Evolutionary conservation across 352 stramenopile species (phyloP), one percentile per base, ranked within the genome.

Genomic region (Globisporangium orthogonon): DNA sequence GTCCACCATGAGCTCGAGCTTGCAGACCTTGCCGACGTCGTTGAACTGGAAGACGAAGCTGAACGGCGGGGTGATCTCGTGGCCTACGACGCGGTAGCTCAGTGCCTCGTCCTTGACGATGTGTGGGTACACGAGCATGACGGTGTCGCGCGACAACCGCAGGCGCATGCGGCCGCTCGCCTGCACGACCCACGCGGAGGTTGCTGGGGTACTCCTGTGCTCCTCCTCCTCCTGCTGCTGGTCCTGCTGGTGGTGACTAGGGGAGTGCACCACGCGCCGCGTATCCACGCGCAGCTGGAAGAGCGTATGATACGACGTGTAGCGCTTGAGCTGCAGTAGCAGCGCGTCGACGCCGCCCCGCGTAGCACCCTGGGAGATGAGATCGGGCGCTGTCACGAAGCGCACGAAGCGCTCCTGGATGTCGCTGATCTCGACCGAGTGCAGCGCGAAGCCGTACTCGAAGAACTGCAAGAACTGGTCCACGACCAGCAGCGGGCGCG

Each of bases 51-150:
- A 81, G 15, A 70, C 58, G 40, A 73, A 48, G 0, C 65, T 65
- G 18, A 84, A 86, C 15, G 70, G 45, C 28, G 79, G 79, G 33
- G 78, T 62, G 56, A 89, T 86, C 43, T 78, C 81, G 31, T 83
- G 71, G 10, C 78, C 78, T 29, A 87, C 69, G 7, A 89, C 64
- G 30, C 69, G 69, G 47, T 75, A 61, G 11, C 68, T 71, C 30
- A 89, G 62, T n/a, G 51, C 60, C 13, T 87, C 76, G 64, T 82
- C 61, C 14, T 70, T 52, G 14, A 89, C 60, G 18, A 87, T 70
- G 65, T 87, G 76, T 39, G 78, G 76, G 18, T 83, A 89, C 59
- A 89, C 62, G 4, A 89, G 67, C 73, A 89, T 86, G 18, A 85
- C 56, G 13, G 78, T 85, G 52, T 89, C 78, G 49, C 78, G 69